Evolutionary conservation across 306 rosid species (phyloP).

Genomic region (Cajanus cajan): DNA sequence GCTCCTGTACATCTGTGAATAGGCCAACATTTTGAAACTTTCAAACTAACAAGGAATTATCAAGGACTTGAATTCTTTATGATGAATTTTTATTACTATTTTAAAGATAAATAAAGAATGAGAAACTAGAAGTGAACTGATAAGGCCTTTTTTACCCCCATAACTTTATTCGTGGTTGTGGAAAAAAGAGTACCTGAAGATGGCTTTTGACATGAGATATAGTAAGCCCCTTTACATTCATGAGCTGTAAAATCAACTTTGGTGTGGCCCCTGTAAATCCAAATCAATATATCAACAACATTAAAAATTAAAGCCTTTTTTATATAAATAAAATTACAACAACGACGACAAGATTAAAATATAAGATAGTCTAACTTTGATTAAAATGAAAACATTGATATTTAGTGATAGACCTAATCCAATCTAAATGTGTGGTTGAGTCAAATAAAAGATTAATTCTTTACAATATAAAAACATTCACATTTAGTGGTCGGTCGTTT

Average conservation of each 20-base stretch:
- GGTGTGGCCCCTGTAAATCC: slow-evolving; percentile 78
- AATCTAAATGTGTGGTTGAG: too few relatives aligned
- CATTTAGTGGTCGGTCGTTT: too few relatives aligned
- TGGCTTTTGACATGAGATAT: slow-evolving; percentile 94
- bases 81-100: not conserved
- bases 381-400: too few relatives aligned
- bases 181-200: slow-evolving; percentile 68
- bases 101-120: not conserved
- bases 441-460: too few relatives aligned
- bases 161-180: not conserved
- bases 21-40: slow-evolving; percentile 15
- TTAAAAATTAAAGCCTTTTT: not conserved
- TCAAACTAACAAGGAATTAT: not conserved
- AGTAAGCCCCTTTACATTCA: slow-evolving; percentile 75
- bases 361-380: too few relatives aligned
- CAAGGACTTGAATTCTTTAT: not conserved
- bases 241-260: slow-evolving; percentile 66
- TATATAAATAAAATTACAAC: not conserved
- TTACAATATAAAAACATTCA: too few relatives aligned
- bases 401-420: too few relatives aligned
- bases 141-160: not conserved
- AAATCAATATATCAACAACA: not conserved
- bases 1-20: slow-evolving; percentile 87
- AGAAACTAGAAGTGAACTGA: not conserved
- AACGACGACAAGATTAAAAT: too few relatives aligned